Evolutionary conservation across 352 stramenopile species (phyloP), one percentile per base, ranked within the genome.

Genomic region (Globisporangium nagaii): DNA sequence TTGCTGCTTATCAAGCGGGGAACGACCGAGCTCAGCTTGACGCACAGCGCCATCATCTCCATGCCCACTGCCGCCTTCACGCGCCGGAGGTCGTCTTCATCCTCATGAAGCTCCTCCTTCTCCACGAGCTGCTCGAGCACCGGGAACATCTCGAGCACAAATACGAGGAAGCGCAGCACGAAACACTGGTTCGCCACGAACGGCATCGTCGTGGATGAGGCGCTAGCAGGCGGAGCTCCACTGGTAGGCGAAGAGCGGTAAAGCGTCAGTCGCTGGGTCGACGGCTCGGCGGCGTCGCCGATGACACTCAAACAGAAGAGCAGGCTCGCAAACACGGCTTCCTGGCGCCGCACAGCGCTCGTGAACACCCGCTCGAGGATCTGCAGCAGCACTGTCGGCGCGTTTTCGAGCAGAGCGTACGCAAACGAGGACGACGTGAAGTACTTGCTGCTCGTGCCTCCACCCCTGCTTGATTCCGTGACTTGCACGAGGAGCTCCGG

Each of bases 41-140:
- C 63, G 48, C 73, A 83, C 36, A 85, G 24, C 8, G 65, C 62
- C 19, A 82, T 58, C 22, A 88, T 44, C 37, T 90, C 82, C 24
- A 70, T 64, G n/a, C 64, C 70, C 12, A 89, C 52, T 0, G 71
- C 56, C 27, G 66, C 62, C 28, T 80, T 79, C 9, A 74, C 70
- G n/a, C 44, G 61, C 27, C 60, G 58, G 8, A 88, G 48, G 25
- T 80, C 75, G 15, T 85, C 71, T 70, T 88, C 75, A 25, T 90
- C 73, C 35, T 90, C 79, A 59, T 75, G 77, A 15, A 90, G 49
- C 49, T 88, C 71, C n/a, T 88, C 76, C 22, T 74, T 80, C 42
- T 84, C 75, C 10, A 70, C 66, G 9, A 84, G 65, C 6, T 56
- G 50, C 19, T 89, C 62, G 4, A 89, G 66, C 39, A 53, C 67